A percentile compares a stretch with the other conserved stretches of the same genome.
Conservation (phyloP, 2,329 filamentous ascomycete species). For the Diaporthe sp. region DNA sequence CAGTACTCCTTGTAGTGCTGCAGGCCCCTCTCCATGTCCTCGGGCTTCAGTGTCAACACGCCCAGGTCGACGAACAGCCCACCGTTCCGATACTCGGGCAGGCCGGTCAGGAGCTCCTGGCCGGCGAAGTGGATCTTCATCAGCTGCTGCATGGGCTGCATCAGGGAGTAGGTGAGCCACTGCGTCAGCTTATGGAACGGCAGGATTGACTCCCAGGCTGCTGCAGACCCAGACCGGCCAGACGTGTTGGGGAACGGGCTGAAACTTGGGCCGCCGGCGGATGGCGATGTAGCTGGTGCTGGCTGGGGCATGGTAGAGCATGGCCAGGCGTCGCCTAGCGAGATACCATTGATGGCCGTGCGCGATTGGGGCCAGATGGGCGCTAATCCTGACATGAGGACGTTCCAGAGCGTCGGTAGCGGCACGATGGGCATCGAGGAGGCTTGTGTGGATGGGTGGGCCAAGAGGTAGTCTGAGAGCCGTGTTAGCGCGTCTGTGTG, state of each 20-base stretch:
- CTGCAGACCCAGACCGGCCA: constrained; percentile 55
- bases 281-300: constrained; percentile 56
- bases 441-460: constrained; percentile 89
- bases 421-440: constrained; percentile 90
- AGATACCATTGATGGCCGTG: constrained; percentile 87
- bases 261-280: constrained; percentile 62
- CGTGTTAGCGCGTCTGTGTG: constrained; percentile 44
- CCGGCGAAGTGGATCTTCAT: constrained; percentile 67
- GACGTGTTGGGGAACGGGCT: constrained; percentile 61
- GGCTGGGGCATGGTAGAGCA: constrained; percentile 83
- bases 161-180: constrained; percentile 81
- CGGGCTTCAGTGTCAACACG: constrained; percentile 64
- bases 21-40: constrained; percentile 59
- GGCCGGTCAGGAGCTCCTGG: constrained; percentile 71
- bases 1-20: constrained; percentile 74
- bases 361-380: constrained; percentile 91
- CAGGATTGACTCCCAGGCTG: constrained; percentile 84
- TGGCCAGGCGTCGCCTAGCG: constrained; percentile 95
- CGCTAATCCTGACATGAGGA: constrained; percentile 88
- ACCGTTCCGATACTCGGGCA: constrained; percentile 81
- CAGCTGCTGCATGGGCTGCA: constrained; percentile 72
- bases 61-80: constrained; percentile 75
- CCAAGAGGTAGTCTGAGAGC: constrained; percentile 86
- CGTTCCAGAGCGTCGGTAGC: constrained; percentile 89
- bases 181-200: constrained; percentile 75